Percentiles rank a stretch among this genome's conserved stretches.
These are phyloP conservation scores for Clarireedia paspali DNA, from an alignment of 2,329 filamentous ascomycete species.

Conservation along the genomic window DNA sequence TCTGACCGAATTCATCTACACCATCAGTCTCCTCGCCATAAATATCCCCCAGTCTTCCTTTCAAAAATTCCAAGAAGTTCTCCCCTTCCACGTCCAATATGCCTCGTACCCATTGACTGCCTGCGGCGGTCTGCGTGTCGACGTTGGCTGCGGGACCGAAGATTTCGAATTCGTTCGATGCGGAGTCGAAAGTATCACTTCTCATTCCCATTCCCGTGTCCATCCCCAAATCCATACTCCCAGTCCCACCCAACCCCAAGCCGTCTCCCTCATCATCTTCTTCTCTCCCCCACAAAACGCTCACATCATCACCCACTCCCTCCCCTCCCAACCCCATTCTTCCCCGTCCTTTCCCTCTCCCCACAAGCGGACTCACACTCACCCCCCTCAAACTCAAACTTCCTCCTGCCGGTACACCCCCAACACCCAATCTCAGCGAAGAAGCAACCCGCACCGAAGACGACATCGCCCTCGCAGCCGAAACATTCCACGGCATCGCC, in stretches of 20 bases:
- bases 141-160: conserved; percentile 33
- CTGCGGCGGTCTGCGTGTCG: conserved; percentile 40
- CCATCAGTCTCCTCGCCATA: conserved; percentile 11
- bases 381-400: neutral
- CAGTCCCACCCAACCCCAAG: neutral
- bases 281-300: conserved; percentile 21
- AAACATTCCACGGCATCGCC: conserved; percentile 61
- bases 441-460: conserved; percentile 9
- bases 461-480: conserved; percentile 33
- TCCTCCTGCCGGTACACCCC: neutral
- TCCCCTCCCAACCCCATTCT: neutral
- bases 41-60: conserved; percentile 34
- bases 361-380: neutral
- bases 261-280: conserved; percentile 12
- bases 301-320: conserved; percentile 12
- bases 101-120: conserved; percentile 41
- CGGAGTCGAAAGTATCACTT: neutral
- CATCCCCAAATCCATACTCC: neutral
- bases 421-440: neutral
- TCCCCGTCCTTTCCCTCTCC: neutral
- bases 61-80: conserved; percentile 57
- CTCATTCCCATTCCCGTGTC: neutral
- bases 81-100: conserved; percentile 49
- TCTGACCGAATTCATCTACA: conserved; percentile 1
- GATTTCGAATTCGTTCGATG: conserved; percentile 36